Evolutionary conservation across 2,329 filamentous ascomycete genomes (phyloP).

Genomic region (Nannizziopsis arthrosporioides): DNA sequence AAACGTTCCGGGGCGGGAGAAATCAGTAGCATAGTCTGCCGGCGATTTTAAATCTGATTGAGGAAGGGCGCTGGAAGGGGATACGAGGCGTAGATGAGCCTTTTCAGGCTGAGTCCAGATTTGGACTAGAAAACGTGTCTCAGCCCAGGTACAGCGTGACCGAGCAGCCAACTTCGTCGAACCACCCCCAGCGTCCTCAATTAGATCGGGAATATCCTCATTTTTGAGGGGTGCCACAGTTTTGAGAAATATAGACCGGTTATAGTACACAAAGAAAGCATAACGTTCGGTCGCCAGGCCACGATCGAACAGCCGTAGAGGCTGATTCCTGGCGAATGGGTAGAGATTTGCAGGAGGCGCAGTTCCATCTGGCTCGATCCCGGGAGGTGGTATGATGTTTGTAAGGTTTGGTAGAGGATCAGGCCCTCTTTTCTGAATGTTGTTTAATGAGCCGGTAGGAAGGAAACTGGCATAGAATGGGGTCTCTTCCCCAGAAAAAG

Average conservation of each 20-base stretch:
- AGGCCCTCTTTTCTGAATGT: conserved; percentile 12
- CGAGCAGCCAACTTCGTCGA: conserved; percentile 36
- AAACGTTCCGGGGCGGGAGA: conserved; percentile 45
- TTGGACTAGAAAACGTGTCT: conserved; percentile 50
- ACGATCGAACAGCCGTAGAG: conserved; percentile 73
- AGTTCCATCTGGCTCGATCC: conserved; percentile 55
- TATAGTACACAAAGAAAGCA: conserved; percentile 86
- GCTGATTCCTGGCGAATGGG: conserved; percentile 58
- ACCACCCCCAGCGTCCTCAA: conserved; percentile 42
- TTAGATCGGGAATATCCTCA: conserved; percentile 27
- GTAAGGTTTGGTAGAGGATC: conserved; percentile 37
- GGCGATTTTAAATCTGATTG: conserved; percentile 9
- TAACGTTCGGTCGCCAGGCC: conserved; percentile 74
- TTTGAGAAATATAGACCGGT: conserved; percentile 72
- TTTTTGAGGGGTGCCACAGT: conserved; percentile 41
- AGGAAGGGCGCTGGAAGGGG: conserved; percentile 8
- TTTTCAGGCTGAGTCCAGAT: conserved; percentile 46
- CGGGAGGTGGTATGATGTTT: conserved; percentile 51
- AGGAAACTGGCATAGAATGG: conserved; percentile 78
- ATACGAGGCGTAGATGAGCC: conserved; percentile 21
- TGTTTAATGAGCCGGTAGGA: conserved; percentile 23
- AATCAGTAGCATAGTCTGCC: conserved; percentile 32
- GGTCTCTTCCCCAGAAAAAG: conserved; percentile 71
- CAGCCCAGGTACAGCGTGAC: conserved; percentile 46
- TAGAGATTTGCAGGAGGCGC: conserved; percentile 61